Base-by-base conservation (phyloP, 2,329 filamentous ascomycete species). In the Xylariaceae sp. region DNA sequence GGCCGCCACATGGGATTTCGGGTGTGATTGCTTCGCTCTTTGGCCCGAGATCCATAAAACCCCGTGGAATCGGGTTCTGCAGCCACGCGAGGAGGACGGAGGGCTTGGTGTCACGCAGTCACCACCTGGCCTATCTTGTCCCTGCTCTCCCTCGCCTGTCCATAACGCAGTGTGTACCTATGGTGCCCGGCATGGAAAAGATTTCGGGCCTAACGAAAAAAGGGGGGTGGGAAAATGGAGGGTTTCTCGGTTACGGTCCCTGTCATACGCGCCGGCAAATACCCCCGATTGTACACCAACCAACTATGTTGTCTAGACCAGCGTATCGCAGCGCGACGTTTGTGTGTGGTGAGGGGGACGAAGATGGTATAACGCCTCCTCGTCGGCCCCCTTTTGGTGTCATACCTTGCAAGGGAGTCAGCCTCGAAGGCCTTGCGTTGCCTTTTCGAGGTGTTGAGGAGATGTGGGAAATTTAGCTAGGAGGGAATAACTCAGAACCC, bases 1-100 rank as follows among this genome's bases (percentile, higher is more conserved):
- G 67, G 62, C 65, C 60, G 59, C 59, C 62, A 65, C 66, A 66
- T 66, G 65, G 65, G 62, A 62, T 52, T 52, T 61, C 60, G 62
- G 53, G 58, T 61, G 17, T 60, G 62, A 58, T 59, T 62, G 49
- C 59, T 58, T 34, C 10, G 42, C 49, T 57, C 42, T 6, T 45
- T 13, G 42, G 11, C 13, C 42, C 42, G 42, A 45, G 10, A n/a
- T 3, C 39, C 11, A 3, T 44, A 51, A 2, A 18, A 47, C 51
- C 35, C 23, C 23, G 34, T 53, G 56, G 56, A 39, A 34, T 23
- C 44, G 45, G 50, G 45, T 53, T 56, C 56, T 60, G 62, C 56
- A 64, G 58, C 60, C 53, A 61, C 49, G 60, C 60, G 62, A 55
- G 56, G 55, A 13, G 52, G 59, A 57, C 39, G 55, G 35, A 58